Percentiles rank a stretch among this genome's conserved stretches.
These are phyloP conservation scores for Pseudocercospora ulei DNA, from an alignment of 2,329 filamentous ascomycete species.

Conservation along the genomic window DNA sequence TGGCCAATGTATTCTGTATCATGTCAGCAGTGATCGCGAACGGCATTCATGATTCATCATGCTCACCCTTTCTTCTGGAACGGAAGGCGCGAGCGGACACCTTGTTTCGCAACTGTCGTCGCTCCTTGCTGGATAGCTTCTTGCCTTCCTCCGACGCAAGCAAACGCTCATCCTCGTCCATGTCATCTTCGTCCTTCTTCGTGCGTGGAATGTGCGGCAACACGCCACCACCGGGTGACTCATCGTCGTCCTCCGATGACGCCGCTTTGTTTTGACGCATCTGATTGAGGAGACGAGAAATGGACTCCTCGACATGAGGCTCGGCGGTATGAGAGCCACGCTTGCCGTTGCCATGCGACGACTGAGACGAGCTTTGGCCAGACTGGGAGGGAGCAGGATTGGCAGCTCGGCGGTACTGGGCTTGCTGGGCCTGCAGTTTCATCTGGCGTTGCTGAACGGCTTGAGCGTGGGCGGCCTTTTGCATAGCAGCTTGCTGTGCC, in stretches of 20 bases:
- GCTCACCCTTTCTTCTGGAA: conserved; percentile 89
- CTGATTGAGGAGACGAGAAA: conserved; percentile 81
- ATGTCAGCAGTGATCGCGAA: conserved; percentile 42
- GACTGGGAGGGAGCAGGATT: conserved; percentile 21
- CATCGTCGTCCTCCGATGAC: conserved; percentile 39
- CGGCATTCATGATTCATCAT: conserved; percentile 5
- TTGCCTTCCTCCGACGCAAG: conserved; percentile 96
- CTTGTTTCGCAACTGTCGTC: conserved; percentile 95
- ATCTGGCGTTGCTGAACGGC: conserved; percentile 45
- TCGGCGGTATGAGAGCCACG: conserved; percentile 39
- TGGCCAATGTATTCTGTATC: conserved; percentile 83
- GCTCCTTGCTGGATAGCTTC: conserved; percentile 96
- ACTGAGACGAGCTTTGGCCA: conserved; percentile 29
- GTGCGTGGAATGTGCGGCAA: conserved; percentile 60
- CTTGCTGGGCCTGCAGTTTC: conserved; percentile 35
- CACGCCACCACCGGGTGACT: conserved; percentile 36
- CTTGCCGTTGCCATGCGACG: conserved; percentile 38
- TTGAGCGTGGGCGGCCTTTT: conserved; percentile 41
- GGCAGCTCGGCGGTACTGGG: conserved; percentile 33
- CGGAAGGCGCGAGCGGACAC: conserved; percentile 96
- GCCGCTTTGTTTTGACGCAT: conserved; percentile 68
- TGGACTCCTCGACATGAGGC: conserved; percentile 66
- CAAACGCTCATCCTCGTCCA: conserved; percentile 94
- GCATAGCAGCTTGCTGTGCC: conserved; percentile 54
- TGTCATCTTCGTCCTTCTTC: conserved; percentile 94